Percentiles rank a stretch among this genome's conserved stretches.
These are phyloP conservation scores for Caryocar brasiliense DNA, from an alignment of 441 rosid genomes.

Conservation along the genomic window DNA sequence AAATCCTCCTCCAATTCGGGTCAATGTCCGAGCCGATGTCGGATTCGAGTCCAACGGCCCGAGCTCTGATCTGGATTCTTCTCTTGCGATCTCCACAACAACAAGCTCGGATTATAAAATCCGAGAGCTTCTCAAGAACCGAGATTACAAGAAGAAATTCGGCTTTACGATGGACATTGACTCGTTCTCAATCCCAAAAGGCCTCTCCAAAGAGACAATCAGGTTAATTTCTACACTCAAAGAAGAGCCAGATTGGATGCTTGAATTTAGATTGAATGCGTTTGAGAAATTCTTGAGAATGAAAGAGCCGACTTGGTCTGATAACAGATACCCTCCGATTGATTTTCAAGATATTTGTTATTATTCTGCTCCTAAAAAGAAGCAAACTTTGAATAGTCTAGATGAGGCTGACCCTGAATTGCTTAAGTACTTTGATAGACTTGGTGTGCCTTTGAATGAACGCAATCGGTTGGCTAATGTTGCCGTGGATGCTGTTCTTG, in stretches of 20 bases:
- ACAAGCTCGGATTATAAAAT: conserved; percentile 49
- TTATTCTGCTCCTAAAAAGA: conserved; percentile 86
- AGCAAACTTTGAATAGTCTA: conserved; percentile 64
- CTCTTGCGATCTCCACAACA: conserved; percentile 12
- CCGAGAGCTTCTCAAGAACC: conserved; percentile 51
- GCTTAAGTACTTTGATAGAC: conserved; percentile 58
- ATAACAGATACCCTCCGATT: conserved; percentile 54
- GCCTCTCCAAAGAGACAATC: conserved; percentile 65
- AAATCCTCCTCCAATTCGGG: background rate
- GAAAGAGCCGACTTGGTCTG: conserved; percentile 82
- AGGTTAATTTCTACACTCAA: conserved; percentile 55
- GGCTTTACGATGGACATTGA: conserved; percentile 70
- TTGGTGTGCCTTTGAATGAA: conserved; percentile 68
- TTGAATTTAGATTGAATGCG: conserved; percentile 66
- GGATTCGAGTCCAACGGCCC: conserved; percentile 22
- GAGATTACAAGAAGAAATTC: conserved; percentile 56
- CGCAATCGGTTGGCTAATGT: conserved; percentile 75
- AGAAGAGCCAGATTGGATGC: conserved; percentile 89
- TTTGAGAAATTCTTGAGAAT: conserved; percentile 58
- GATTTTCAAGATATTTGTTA: conserved; percentile 79
- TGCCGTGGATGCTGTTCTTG: conserved; percentile 87
- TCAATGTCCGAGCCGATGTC: conserved; percentile 21
- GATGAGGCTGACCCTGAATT: conserved; percentile 85
- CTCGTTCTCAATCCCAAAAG: conserved; percentile 72
- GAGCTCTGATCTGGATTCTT: conserved; percentile 43